Evolutionary conservation across 495 filamentous ascomycete species (phyloP).

Genomic region (Articulospora tetracladia): DNA sequence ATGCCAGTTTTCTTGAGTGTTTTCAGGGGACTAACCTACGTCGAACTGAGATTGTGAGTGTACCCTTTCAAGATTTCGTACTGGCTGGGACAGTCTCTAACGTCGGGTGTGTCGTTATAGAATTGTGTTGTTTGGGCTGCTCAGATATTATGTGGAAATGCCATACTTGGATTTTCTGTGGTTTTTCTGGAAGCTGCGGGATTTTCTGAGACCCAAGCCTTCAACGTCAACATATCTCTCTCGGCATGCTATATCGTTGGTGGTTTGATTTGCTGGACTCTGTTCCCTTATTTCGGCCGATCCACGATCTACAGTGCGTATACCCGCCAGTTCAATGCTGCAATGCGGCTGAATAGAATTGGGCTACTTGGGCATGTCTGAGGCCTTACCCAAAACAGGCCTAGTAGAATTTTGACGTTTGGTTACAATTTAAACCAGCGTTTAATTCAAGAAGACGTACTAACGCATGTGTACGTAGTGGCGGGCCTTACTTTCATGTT

Average conservation of each 20-base stretch:
- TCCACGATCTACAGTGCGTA: neutral
- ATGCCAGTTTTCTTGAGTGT: constrained; percentile 49
- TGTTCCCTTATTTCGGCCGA: constrained; percentile 11
- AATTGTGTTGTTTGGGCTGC: constrained; percentile 43
- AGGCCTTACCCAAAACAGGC: too few relatives aligned
- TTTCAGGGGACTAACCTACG: constrained; percentile 49
- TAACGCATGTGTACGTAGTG: too few relatives aligned
- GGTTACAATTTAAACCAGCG: too few relatives aligned
- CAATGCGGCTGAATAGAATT: too few relatives aligned
- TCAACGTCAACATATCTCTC: constrained; percentile 33
- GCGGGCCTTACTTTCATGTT: constrained; percentile 17
- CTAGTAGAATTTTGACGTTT: too few relatives aligned
- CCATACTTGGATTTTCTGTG: constrained; percentile 51
- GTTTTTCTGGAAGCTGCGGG: constrained; percentile 62
- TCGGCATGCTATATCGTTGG: constrained; percentile 24
- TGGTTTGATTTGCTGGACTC: constrained; percentile 34
- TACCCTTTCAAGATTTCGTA: neutral
- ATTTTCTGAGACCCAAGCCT: constrained; percentile 39
- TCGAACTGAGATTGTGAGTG: constrained; percentile 45
- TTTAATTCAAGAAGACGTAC: too few relatives aligned
- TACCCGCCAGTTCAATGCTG: too few relatives aligned
- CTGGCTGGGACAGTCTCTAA: constrained; percentile 21
- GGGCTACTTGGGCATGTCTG: too few relatives aligned
- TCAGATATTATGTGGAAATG: constrained; percentile 46
- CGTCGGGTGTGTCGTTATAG: too few relatives aligned